Conservation (phyloP, 768 basidiomycete genomes). For the Boletus coccyginus region DNA sequence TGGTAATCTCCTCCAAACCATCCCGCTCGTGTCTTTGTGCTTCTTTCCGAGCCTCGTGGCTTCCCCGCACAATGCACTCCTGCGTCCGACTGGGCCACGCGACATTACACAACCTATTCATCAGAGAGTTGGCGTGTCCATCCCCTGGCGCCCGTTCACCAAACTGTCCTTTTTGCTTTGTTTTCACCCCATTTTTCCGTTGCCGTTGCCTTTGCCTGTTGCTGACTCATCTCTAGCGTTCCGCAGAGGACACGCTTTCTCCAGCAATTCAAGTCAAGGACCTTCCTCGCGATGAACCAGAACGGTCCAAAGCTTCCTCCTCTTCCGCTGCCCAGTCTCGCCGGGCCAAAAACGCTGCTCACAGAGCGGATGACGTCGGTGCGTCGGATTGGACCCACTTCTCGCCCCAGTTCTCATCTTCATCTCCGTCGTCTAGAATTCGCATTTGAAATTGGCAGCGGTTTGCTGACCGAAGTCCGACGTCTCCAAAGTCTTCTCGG, state of each 20-base stretch:
- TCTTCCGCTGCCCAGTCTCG: conserved; percentile 81
- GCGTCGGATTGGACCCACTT: conserved; percentile 33
- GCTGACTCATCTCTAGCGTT: conserved; percentile 34
- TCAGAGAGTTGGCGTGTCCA: neutral
- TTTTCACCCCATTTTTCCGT: neutral
- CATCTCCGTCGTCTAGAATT: conserved; percentile 62
- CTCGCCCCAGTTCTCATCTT: conserved; percentile 4
- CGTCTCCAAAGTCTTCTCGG: conserved; percentile 86
- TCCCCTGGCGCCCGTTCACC: neutral
- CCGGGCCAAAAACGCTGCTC: conserved; percentile 88
- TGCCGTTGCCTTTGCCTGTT: neutral
- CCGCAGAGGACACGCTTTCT: conserved; percentile 47
- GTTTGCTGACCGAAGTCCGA: conserved; percentile 86
- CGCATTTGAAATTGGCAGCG: conserved; percentile 96
- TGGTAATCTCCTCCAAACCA: neutral
- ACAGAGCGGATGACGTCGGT: conserved; percentile 89
- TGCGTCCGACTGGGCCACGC: neutral
- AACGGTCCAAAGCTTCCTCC: conserved; percentile 58
- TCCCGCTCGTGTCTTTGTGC: conserved; percentile 7
- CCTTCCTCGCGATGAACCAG: conserved; percentile 58
- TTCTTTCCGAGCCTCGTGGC: conserved; percentile 17
- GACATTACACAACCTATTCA: neutral
- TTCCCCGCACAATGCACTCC: conserved; percentile 1
- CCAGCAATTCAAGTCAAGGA: conserved; percentile 47
- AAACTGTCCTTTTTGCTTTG: neutral